Evolutionary conservation across 306 rosid species (phyloP), one percentile per base, ranked within the genome.

Genomic region (Citrullus amarus): DNA sequence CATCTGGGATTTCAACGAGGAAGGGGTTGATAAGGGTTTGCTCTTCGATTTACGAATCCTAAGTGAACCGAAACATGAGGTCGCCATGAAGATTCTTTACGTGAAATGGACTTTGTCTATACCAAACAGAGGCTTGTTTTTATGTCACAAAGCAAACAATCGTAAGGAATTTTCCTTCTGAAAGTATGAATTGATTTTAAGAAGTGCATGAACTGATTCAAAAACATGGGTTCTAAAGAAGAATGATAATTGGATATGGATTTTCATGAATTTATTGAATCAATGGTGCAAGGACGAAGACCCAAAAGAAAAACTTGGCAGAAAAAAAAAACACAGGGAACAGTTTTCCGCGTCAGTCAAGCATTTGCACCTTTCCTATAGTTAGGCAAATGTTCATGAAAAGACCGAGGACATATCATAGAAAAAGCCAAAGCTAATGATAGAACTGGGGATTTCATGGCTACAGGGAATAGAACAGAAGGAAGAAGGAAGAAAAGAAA

Each of bases 131-230:
- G 61, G 44, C 18, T 73, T 73, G 46, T 55, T 54, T 32, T 53
- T 44, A 61, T 36, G 62, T 12, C 39, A 79, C 84, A 86, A 76
- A 85, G 65, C 80, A 72, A 63, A 79, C 81, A 68, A 79, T 91
- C 93, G 83, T 77, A 85, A 81, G 89, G 88, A 61, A 73, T 78
- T 85, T 83, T 90, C 91, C 97, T 86, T 88, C 93, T 88, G 94
- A 93, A 87, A 6, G 91, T 87, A 83, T 89, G 97, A 81, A 83
- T 86, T 43, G 92, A 88, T 78, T 91, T 89, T 81, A 91, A 87
- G 82, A 91, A 90, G 84, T 88, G 96, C 92, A 90, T 90, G 86
- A 93, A 86, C 89, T 80, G 96, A 86, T 91, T 91, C 82, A 76
- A 80, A 86, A 85, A 91, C 97, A 93, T 90, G 93, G 85, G 87